Evolutionary conservation across 2,329 filamentous ascomycete species (phyloP).

Genomic region (Arthroderma sp.): DNA sequence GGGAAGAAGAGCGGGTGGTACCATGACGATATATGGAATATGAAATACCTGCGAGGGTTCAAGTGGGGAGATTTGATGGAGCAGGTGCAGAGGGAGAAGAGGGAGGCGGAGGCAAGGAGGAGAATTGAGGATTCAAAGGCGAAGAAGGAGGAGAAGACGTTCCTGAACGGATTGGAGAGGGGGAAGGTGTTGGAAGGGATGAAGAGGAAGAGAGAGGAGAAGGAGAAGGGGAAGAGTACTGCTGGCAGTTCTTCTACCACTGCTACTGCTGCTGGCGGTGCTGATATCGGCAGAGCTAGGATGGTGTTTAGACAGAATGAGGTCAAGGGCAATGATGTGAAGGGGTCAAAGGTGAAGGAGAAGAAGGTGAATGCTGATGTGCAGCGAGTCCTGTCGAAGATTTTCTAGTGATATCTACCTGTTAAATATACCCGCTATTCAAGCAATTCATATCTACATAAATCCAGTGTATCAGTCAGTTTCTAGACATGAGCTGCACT

Average conservation of each 20-base stretch:
- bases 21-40: conserved; percentile 34
- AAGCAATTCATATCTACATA: no score
- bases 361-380: conserved; percentile 22
- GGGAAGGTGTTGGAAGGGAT: conserved; percentile 31
- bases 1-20: conserved; percentile 34
- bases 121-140: conserved; percentile 31
- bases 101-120: conserved; percentile 28
- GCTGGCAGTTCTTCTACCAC: neutral
- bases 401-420: conserved; percentile 21
- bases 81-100: conserved; percentile 29
- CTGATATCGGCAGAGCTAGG: conserved; percentile 6
- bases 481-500: no score
- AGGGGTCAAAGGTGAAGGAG: conserved; percentile 12
- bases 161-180: conserved; percentile 29
- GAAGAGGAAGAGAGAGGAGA: conserved; percentile 30
- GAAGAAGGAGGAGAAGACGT: conserved; percentile 31
- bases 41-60: conserved; percentile 32
- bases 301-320: conserved; percentile 33
- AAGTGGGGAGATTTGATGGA: conserved; percentile 35
- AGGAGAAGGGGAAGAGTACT: conserved; percentile 19
- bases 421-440: no score
- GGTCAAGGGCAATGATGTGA: conserved; percentile 15
- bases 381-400: conserved; percentile 33
- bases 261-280: neutral
- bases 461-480: no score